These are phyloP conservation scores for Coix lacrymajobi DNA, from an alignment of 176 grass and related monocot genomes.

Conservation along the genomic window DNA sequence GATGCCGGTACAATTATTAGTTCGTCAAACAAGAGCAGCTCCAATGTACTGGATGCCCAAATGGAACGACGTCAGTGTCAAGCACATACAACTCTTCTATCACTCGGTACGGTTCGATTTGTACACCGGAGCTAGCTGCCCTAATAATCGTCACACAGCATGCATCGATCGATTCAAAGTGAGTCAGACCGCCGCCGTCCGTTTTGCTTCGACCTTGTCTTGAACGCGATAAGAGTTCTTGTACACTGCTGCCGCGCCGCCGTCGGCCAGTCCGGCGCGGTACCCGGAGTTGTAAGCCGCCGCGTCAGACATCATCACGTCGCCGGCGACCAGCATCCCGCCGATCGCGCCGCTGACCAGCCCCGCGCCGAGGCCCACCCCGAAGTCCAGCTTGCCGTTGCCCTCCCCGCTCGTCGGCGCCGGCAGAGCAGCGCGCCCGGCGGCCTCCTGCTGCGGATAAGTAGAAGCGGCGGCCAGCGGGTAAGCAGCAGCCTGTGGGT, in stretches of 20 bases:
- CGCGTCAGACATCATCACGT: constrained; percentile 47
- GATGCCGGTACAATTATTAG: too few species aligned
- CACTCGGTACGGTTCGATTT: too few species aligned
- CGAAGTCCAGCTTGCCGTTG: constrained; percentile 23
- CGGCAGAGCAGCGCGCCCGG: background rate
- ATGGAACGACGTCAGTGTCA: too few species aligned
- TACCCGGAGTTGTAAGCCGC: constrained; percentile 51
- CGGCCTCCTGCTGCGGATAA: background rate
- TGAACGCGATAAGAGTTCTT: background rate
- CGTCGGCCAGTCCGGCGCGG: constrained; percentile 42
- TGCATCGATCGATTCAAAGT: too few species aligned
- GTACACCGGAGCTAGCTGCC: too few species aligned
- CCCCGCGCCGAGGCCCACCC: constrained; percentile 46
- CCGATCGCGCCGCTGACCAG: constrained; percentile 53
- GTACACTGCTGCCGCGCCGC: background rate
- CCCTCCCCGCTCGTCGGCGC: background rate
- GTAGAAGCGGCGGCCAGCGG: background rate
- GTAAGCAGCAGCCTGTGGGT: background rate
- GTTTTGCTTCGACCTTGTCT: background rate
- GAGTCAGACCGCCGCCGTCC: background rate
- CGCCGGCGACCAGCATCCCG: constrained; percentile 49
- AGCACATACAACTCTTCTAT: too few species aligned
- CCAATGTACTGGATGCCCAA: too few species aligned
- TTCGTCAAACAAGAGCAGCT: too few species aligned
- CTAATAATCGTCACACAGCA: background rate